A percentile compares a stretch with the other conserved stretches of the same genome.
These are phyloP conservation scores for Asterochloris sp. DNA, from an alignment of 139 green algal genomes.

Conservation along the genomic window DNA sequence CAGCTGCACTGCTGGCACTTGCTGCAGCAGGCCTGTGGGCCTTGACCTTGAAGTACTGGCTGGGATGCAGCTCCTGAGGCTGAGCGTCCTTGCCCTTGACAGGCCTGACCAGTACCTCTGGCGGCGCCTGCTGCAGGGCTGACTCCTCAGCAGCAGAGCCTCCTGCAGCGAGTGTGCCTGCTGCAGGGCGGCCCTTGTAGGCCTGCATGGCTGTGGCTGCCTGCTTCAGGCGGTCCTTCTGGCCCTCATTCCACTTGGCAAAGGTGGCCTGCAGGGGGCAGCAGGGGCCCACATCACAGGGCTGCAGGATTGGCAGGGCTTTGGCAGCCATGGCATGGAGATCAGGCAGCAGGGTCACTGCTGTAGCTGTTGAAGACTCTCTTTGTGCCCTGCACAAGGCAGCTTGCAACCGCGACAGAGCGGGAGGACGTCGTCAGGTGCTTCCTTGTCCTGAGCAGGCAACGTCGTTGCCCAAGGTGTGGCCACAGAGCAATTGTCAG, in stretches of 20 bases:
- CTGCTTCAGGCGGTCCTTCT: constrained; percentile 17
- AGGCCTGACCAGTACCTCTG: not conserved
- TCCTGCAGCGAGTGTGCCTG: not conserved
- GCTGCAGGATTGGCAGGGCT: no score
- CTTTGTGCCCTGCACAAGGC: no score
- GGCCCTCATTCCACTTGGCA: constrained; percentile 14
- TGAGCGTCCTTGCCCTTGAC: constrained; percentile 17
- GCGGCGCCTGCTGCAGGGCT: not conserved
- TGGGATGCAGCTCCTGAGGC: constrained; percentile 11
- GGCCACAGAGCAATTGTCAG: no score
- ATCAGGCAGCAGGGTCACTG: no score
- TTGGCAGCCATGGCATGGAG: no score
- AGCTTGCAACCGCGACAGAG: no score
- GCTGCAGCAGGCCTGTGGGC: not conserved
- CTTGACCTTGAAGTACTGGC: constrained; percentile 2
- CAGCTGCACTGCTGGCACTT: not conserved
- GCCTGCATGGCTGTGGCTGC: not conserved
- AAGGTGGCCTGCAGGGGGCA: not conserved
- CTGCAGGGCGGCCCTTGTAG: not conserved
- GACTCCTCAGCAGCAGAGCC: no score
- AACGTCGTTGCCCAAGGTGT: no score
- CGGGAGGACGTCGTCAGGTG: no score
- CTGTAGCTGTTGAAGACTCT: no score
- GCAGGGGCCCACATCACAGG: no score
- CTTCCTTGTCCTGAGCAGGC: no score